Evolutionary conservation across 2,329 filamentous ascomycete genomes (phyloP).

Genomic region (Cercospora sp.): DNA sequence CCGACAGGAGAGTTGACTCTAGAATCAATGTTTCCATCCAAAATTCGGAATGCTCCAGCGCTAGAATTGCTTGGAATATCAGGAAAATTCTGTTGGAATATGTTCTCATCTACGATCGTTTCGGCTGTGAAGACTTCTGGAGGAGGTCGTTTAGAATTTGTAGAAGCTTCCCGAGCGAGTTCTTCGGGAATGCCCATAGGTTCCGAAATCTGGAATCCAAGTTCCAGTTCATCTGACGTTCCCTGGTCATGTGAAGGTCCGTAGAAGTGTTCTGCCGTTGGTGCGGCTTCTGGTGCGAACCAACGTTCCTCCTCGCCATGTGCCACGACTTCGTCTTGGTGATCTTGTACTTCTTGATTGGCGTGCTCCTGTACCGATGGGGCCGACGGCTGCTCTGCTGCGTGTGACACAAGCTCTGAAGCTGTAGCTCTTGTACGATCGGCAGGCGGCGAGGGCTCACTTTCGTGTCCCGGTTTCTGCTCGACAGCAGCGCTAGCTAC

Average conservation of each 20-base stretch:
- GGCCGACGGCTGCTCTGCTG: background rate
- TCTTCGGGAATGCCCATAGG: background rate
- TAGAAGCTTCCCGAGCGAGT: background rate
- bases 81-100: background rate
- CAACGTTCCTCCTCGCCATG: background rate
- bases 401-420: background rate
- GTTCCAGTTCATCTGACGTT: background rate
- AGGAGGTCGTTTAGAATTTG: background rate
- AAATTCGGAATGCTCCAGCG: background rate
- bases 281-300: background rate
- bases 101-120: background rate
- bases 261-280: background rate
- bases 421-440: background rate
- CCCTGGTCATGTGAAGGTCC: background rate
- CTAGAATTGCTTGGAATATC: slow-evolving; percentile 1
- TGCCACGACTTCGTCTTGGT: background rate
- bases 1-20: slow-evolving; percentile 10
- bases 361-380: background rate
- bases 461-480: background rate
- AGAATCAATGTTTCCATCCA: slow-evolving; percentile 16
- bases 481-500: background rate
- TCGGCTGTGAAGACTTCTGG: slow-evolving; percentile 7
- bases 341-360: background rate
- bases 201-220: slow-evolving; percentile 2
- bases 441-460: background rate